Conservation (phyloP, 305 asterid species). For the Fraxinus baroniana region DNA sequence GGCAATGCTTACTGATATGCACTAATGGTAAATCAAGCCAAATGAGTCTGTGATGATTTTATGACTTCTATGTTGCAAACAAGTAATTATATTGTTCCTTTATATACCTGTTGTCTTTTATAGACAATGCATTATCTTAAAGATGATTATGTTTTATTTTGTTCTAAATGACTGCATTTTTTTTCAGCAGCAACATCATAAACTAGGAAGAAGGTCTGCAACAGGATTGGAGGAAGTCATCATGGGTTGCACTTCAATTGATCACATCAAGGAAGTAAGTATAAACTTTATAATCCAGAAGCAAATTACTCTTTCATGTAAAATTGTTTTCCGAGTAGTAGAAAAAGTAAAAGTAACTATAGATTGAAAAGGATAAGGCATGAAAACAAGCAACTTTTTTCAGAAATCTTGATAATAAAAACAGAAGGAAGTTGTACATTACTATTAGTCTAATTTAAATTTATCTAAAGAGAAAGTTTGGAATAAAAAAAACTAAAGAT, state of each 20-base stretch:
- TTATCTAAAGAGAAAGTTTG: neutral
- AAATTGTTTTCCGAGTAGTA: neutral
- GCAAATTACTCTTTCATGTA: neutral
- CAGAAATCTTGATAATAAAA: neutral
- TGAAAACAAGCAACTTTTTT: neutral
- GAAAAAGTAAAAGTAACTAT: neutral
- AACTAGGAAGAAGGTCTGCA: conserved; percentile 75
- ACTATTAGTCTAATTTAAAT: conserved; percentile 6
- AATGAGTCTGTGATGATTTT: neutral
- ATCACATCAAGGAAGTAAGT: conserved; percentile 73
- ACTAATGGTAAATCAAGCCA: neutral
- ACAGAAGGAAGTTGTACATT: conserved; percentile 9
- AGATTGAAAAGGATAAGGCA: neutral
- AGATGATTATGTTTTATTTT: conserved; percentile 52
- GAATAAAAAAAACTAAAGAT: conserved; percentile 16
- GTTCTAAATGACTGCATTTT: conserved; percentile 16
- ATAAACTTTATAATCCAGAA: conserved; percentile 26
- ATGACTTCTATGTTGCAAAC: conserved; percentile 33
- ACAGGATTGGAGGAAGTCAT: conserved; percentile 98
- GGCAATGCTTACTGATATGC: neutral
- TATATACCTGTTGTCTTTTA: conserved; percentile 31
- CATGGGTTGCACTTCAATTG: conserved; percentile 91
- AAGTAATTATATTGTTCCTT: conserved; percentile 35
- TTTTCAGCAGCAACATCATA: conserved; percentile 63
- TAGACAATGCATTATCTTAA: conserved; percentile 76